phyloP scores from a whole-genome alignment of 805 yeast species.

The Starmerella potacharoeniae region DNA sequence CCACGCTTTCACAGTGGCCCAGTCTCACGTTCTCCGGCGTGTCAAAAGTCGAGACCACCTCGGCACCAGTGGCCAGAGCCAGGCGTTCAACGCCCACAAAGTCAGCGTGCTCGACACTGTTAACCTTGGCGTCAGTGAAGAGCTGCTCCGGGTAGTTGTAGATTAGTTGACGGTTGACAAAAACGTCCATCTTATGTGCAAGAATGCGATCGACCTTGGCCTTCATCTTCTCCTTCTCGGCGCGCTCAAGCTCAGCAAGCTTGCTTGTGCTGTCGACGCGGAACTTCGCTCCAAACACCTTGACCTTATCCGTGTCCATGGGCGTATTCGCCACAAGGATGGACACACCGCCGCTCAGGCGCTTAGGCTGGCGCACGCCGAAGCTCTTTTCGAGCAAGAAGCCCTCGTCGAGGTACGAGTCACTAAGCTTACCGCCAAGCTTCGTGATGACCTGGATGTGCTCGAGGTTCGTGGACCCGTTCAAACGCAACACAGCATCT shows the following conservation, averaged over 20 bases:
- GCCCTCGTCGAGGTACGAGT: constrained; percentile 92
- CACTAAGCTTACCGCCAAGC: constrained; percentile 82
- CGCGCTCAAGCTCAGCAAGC: constrained; percentile 85
- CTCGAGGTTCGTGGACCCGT: constrained; percentile 78
- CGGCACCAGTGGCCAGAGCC: constrained; percentile 95
- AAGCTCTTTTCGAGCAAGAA: constrained; percentile 83
- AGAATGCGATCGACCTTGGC: constrained; percentile 78
- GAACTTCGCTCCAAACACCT: constrained; percentile 94
- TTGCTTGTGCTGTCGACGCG: constrained; percentile 92
- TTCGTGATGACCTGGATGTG: constrained; percentile 90
- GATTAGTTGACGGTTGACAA: constrained; percentile 90
- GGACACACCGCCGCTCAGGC: constrained; percentile 58
- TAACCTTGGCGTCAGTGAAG: constrained; percentile 75
- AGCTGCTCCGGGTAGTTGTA: constrained; percentile 97
- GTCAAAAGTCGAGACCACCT: constrained; percentile 93
- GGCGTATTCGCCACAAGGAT: constrained; percentile 92
- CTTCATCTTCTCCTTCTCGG: constrained; percentile 90
- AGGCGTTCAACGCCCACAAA: constrained; percentile 95
- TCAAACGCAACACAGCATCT: constrained; percentile 79
- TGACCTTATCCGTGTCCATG: constrained; percentile 89
- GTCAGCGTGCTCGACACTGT: constrained; percentile 95
- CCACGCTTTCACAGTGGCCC: constrained; percentile 81
- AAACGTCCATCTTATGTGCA: constrained; percentile 75
- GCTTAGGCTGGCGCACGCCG: constrained; percentile 90
- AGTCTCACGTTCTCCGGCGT: constrained; percentile 73